Evolutionary conservation across 2,329 filamentous ascomycete species (phyloP).

Genomic region (Plectosphaerella cucumerina): DNA sequence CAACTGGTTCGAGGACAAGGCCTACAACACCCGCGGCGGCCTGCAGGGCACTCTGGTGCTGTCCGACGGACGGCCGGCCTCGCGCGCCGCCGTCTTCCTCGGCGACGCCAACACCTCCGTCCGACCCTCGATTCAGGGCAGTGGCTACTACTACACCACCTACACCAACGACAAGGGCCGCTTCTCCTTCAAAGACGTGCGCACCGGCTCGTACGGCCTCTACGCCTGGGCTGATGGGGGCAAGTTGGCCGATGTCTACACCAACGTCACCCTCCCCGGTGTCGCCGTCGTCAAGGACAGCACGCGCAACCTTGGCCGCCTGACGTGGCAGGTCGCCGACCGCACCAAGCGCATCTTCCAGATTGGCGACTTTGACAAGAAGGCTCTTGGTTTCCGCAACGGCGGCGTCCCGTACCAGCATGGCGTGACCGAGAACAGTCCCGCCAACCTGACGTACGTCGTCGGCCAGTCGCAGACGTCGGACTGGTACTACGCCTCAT

Average conservation of each 20-base stretch:
- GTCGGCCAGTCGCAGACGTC: slow-evolving; percentile 25
- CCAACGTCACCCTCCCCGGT: slow-evolving; percentile 31
- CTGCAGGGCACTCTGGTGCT: slow-evolving; percentile 33
- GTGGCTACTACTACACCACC: slow-evolving; percentile 37
- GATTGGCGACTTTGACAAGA: slow-evolving; percentile 39
- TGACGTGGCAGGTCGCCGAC: slow-evolving; percentile 4
- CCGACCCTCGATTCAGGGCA: slow-evolving; percentile 9
- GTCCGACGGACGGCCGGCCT: slow-evolving; percentile 38
- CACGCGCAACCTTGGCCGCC: slow-evolving; percentile 4
- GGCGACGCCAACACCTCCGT: slow-evolving; percentile 34
- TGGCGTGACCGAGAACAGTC: slow-evolving; percentile 33
- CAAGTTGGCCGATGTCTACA: slow-evolving; percentile 32
- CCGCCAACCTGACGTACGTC: slow-evolving; percentile 36
- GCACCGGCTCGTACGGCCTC: slow-evolving; percentile 34
- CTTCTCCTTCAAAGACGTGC: slow-evolving; percentile 35
- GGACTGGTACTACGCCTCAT: slow-evolving; percentile 42
- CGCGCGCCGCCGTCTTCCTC: slow-evolving; percentile 39
- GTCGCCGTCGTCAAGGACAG: slow-evolving; percentile 23
- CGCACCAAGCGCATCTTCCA: slow-evolving; percentile 31
- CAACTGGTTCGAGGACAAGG: slow-evolving; percentile 34
- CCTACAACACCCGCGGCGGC: slow-evolving; percentile 37
- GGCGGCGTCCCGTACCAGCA: slow-evolving; percentile 33
- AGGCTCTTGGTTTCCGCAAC: slow-evolving; percentile 33
- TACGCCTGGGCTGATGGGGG: slow-evolving; percentile 41
- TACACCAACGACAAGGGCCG: slow-evolving; percentile 33